Evolutionary conservation across 2,329 filamentous ascomycete species (phyloP), one percentile per base, ranked within the genome.

Genomic region (Aspergillus sp.): DNA sequence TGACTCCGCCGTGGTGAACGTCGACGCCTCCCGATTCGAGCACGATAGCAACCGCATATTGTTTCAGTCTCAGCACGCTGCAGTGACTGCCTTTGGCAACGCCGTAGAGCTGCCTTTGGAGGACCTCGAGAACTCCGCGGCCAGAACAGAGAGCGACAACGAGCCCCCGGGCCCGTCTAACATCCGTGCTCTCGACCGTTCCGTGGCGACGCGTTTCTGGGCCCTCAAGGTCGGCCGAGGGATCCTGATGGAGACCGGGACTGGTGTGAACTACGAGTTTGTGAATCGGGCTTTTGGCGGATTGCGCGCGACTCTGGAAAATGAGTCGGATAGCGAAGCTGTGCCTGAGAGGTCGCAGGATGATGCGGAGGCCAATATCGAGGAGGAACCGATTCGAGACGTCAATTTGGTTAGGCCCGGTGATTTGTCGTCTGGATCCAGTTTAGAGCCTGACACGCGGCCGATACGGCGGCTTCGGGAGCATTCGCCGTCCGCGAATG

Each of bases 211-310:
- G 10, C 52, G 55, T 10, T 77, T 74, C 45, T 82, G 78, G 78
- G 72, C 66, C 4, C 58, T 72, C 34, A 71, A 71, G 33, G 71
- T 80, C 11, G 74, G 69, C 1, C 63, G 75, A 34, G 72, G 75
- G 1, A 44, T 81, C 2, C 49, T 82, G 29, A 67, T 76, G 60
- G 71, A 72, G 43, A 69, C 69, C 13, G 68, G 65, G 0, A 67
- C 68, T 39, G 67, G 64, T 2, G 61, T 80, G 28, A 70, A 71
- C 26, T 78, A 72, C 51, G 59, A 63, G 11, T 69, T 69, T 40
- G 69, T 77, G 13, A 75, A 78, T 46, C 65, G 67, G 19, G 73
- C 74, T 3, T 80, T 78, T 54, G 75, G 76, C 19, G 77, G 76
- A 0, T 51, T 71, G n/a, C 68, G 69, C 4, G 60, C 65, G 8